phyloP scores from a whole-genome alignment of 352 stramenopile genomes.

The Globisporangium yorkense region DNA sequence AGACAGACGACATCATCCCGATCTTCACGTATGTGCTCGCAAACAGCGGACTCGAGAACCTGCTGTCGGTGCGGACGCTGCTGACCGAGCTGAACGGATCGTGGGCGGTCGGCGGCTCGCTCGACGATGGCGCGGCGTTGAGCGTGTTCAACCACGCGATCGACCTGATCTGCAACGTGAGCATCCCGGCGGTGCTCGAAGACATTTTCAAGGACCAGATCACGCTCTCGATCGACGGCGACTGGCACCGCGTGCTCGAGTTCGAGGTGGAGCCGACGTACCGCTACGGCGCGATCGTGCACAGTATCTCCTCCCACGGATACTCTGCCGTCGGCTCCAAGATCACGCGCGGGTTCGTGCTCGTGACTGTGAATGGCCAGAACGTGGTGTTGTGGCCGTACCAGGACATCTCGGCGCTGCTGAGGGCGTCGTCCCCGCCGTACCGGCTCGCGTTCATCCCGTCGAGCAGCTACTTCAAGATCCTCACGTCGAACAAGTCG shows the following conservation, averaged over 20 bases:
- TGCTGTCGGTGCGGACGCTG: slow-evolving; percentile 73
- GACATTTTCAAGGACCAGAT: slow-evolving; percentile 90
- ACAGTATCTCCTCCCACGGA: slow-evolving; percentile 70
- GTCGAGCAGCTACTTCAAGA: slow-evolving; percentile 84
- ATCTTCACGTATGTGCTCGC: slow-evolving; percentile 89
- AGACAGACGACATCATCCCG: slow-evolving; percentile 83
- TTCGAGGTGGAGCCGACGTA: slow-evolving; percentile 84
- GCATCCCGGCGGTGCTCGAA: slow-evolving; percentile 80
- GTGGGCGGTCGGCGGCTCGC: slow-evolving; percentile 47
- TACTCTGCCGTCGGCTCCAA: slow-evolving; percentile 66
- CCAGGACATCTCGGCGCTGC: slow-evolving; percentile 52
- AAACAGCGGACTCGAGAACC: slow-evolving; percentile 81
- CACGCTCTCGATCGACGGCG: slow-evolving; percentile 82
- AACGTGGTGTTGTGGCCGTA: slow-evolving; percentile 87
- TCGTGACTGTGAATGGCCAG: slow-evolving; percentile 83
- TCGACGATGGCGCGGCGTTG: slow-evolving; percentile 61
- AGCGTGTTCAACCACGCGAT: slow-evolving; percentile 76
- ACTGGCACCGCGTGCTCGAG: slow-evolving; percentile 75
- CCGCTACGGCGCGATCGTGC: slow-evolving; percentile 72
- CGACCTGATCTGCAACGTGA: slow-evolving; percentile 84
- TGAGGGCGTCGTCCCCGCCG: slow-evolving; percentile 61
- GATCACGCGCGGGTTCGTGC: slow-evolving; percentile 69
- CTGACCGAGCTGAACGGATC: slow-evolving; percentile 70
- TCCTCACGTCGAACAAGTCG: slow-evolving; percentile 82
- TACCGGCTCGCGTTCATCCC: slow-evolving; percentile 83